Evolutionary conservation across 2,329 filamentous ascomycete genomes (phyloP).

Genomic region (Lecanicillium sp.): DNA sequence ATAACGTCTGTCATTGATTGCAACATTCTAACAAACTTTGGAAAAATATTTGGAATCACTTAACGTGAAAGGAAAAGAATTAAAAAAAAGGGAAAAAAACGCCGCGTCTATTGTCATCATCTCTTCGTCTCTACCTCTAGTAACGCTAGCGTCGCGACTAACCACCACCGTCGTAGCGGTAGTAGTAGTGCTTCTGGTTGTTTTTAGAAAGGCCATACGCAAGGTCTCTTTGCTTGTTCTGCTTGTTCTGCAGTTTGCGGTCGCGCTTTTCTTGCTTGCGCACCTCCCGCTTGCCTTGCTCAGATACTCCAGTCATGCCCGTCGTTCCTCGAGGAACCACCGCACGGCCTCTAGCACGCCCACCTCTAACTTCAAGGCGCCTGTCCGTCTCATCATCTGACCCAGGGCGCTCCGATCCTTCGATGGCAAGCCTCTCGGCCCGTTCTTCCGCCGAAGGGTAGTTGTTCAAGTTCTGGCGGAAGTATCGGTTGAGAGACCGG

Average conservation of each 20-base stretch:
- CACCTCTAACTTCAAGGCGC: slow-evolving; percentile 23
- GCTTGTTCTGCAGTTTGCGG: slow-evolving; percentile 54
- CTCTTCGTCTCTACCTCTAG: too few relatives aligned
- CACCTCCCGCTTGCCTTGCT: slow-evolving; percentile 65
- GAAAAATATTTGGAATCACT: too few relatives aligned
- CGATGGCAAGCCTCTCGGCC: slow-evolving; percentile 55
- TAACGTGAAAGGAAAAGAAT: slow-evolving; percentile 3
- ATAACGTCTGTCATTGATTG: too few relatives aligned
- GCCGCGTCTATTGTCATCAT: slow-evolving; percentile 5
- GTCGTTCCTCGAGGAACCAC: slow-evolving; percentile 61
- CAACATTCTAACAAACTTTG: too few relatives aligned
- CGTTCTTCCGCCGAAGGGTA: slow-evolving; percentile 75
- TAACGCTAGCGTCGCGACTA: slow-evolving; percentile 16
- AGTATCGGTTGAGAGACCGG: slow-evolving; percentile 79
- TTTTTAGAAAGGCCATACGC: slow-evolving; percentile 67
- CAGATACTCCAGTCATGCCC: slow-evolving; percentile 70
- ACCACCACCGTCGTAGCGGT: slow-evolving; percentile 38
- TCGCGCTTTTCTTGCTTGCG: slow-evolving; percentile 60
- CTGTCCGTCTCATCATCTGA: slow-evolving; percentile 28
- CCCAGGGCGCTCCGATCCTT: slow-evolving; percentile 23
- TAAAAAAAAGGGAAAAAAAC: slow-evolving; percentile 4
- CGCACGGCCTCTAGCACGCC: slow-evolving; percentile 39
- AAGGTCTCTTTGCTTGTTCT: slow-evolving; percentile 56
- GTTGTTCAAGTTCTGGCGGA: slow-evolving; percentile 81
- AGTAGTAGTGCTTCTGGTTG: slow-evolving; percentile 57